These are phyloP conservation scores for Magnolia officinalis DNA, from an alignment of 164 flowering plant species.

Conservation along the genomic window DNA sequence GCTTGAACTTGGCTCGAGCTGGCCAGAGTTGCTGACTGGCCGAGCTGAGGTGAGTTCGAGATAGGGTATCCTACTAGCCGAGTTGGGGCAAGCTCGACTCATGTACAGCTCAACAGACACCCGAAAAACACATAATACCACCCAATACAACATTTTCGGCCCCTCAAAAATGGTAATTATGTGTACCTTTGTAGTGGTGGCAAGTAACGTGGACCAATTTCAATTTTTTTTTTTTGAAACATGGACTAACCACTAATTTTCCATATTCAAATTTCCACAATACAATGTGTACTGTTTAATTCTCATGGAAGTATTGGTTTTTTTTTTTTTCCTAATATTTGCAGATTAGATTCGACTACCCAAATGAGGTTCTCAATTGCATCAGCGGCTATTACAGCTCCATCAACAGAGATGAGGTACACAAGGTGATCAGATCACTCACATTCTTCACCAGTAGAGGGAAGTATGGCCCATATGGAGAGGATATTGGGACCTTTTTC, in stretches of 20 bases:
- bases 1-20: too few relatives aligned
- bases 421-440: constrained; percentile 47
- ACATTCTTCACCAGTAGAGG: constrained; percentile 60
- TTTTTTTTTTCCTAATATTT: background rate
- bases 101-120: too few relatives aligned
- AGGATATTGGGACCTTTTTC: constrained; percentile 65
- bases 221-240: background rate
- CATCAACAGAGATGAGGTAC: constrained; percentile 24
- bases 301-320: background rate
- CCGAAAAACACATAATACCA: too few relatives aligned
- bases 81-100: too few relatives aligned
- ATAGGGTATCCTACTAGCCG: too few relatives aligned
- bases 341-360: constrained; percentile 58
- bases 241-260: background rate
- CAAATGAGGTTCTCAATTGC: constrained; percentile 64
- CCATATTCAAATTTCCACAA: background rate
- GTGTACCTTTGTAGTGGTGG: too few relatives aligned
- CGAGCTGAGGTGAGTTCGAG: too few relatives aligned
- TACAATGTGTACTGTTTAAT: background rate
- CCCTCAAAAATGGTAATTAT: background rate
- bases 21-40: too few relatives aligned
- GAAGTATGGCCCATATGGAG: constrained; percentile 83
- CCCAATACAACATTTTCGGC: background rate
- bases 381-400: constrained; percentile 62
- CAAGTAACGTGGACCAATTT: background rate